These are phyloP conservation scores for Macrophomina phaseolina DNA, from an alignment of 2,329 filamentous ascomycete species.

Conservation along the genomic window DNA sequence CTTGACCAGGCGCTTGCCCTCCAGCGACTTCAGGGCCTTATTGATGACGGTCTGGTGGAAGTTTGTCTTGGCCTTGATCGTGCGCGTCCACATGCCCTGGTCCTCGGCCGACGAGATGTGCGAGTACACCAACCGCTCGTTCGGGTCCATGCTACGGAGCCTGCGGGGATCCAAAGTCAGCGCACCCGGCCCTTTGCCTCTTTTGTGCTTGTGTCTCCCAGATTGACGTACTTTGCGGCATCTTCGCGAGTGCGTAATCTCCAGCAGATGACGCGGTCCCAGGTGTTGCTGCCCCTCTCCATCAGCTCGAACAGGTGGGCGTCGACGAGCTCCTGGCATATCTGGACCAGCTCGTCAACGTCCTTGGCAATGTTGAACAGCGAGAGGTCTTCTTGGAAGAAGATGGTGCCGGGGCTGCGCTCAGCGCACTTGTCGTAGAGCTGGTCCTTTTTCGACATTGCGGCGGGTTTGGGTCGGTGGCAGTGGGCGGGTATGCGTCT, in stretches of 20 bases:
- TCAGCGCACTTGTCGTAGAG: constrained; percentile 48
- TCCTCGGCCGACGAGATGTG: constrained; percentile 84
- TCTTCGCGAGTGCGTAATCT: constrained; percentile 42
- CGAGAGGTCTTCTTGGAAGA: constrained; percentile 47
- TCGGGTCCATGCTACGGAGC: constrained; percentile 57
- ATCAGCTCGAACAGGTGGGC: constrained; percentile 46
- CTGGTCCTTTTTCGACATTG: constrained; percentile 35
- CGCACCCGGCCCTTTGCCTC: background rate
- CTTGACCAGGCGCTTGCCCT: constrained; percentile 81
- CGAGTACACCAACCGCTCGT: constrained; percentile 86
- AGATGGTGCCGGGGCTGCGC: constrained; percentile 42
- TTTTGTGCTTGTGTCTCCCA: too few species aligned
- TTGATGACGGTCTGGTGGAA: constrained; percentile 84
- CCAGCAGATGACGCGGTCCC: constrained; percentile 46
- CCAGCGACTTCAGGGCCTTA: constrained; percentile 81
- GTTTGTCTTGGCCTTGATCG: constrained; percentile 78
- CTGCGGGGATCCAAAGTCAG: constrained; percentile 32
- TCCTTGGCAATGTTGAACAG: constrained; percentile 43
- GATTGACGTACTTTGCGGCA: constrained; percentile 41
- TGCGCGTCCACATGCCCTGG: constrained; percentile 90
- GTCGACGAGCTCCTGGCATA: constrained; percentile 43
- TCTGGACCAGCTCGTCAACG: constrained; percentile 38
- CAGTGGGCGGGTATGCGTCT: background rate
- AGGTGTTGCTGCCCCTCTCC: constrained; percentile 31
- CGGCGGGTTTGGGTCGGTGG: background rate